These are phyloP conservation scores for Amesomyces nigricolor DNA, from an alignment of 2,329 filamentous ascomycete genomes.

Conservation along the genomic window DNA sequence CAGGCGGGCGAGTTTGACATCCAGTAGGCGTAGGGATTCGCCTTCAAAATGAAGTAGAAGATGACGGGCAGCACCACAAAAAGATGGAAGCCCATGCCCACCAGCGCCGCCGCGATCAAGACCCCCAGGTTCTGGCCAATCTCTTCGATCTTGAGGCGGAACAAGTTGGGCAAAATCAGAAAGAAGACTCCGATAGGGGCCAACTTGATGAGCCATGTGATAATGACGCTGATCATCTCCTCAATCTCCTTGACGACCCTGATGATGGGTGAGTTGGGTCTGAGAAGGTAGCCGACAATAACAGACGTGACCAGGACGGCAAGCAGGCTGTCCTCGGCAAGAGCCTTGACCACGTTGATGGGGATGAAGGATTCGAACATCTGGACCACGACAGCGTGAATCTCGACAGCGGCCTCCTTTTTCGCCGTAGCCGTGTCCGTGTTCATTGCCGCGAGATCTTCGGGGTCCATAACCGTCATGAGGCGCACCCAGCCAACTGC, in stretches of 20 bases:
- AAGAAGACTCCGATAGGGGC: conserved; percentile 50
- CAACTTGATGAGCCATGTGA: conserved; percentile 41
- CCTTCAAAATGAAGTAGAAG: conserved; percentile 37
- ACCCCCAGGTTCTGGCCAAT: conserved; percentile 47
- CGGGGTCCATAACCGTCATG: conserved; percentile 34
- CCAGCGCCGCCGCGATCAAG: conserved; percentile 39
- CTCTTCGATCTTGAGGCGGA: conserved; percentile 42
- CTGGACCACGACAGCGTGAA: conserved; percentile 41
- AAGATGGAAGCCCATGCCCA: conserved; percentile 27
- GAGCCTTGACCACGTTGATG: conserved; percentile 41
- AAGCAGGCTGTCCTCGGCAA: conserved; percentile 35
- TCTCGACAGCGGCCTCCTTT: conserved; percentile 31
- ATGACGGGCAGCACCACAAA: conserved; percentile 40
- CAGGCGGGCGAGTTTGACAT: conserved; percentile 44
- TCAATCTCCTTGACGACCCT: conserved; percentile 44
- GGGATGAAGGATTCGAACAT: conserved; percentile 47
- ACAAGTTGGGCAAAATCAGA: conserved; percentile 47
- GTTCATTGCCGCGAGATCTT: conserved; percentile 31
- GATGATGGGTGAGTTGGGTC: conserved; percentile 37
- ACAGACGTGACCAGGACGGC: conserved; percentile 18
- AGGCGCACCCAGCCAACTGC: conserved; percentile 43
- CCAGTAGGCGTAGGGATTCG: conserved; percentile 46
- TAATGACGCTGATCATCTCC: conserved; percentile 30
- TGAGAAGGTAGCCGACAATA: conserved; percentile 29
- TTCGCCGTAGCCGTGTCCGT: conserved; percentile 31